phyloP scores from a whole-genome alignment of 1,139 yeast genomes.

The Pichia inconspicua region DNA sequence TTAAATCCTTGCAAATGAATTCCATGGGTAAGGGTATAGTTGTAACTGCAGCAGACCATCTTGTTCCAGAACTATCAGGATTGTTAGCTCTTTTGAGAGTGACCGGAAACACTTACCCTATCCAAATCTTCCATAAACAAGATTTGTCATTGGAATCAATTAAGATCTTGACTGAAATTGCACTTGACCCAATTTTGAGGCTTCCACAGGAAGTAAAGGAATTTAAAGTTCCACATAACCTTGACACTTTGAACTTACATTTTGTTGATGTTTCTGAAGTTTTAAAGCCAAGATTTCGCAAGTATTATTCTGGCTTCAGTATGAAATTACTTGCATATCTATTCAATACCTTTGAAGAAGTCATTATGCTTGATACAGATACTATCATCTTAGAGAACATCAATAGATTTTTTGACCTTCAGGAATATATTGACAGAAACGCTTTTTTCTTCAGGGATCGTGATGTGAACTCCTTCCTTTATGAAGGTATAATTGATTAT shows the following conservation, averaged over 20 bases:
- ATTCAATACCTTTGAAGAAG: conserved; percentile 44
- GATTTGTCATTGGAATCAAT: conserved; percentile 29
- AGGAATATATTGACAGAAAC: conserved; percentile 28
- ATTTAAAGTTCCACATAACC: conserved; percentile 14
- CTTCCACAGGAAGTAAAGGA: conserved; percentile 23
- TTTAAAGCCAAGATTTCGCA: conserved; percentile 27
- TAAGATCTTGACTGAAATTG: conserved; percentile 30
- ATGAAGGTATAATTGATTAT: conserved; percentile 42
- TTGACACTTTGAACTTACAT: conserved; percentile 36
- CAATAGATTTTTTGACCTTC: conserved; percentile 28
- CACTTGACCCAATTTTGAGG: conserved; percentile 27
- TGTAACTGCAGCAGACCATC: conserved; percentile 38
- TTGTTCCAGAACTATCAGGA: conserved; percentile 38
- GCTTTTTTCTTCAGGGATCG: conserved; percentile 38
- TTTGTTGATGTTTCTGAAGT: conserved; percentile 39
- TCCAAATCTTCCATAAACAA: conserved; percentile 46
- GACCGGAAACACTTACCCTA: conserved; percentile 40
- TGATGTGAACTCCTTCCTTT: conserved; percentile 27
- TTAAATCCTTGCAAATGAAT: conserved; percentile 32
- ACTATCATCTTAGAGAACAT: conserved; percentile 40
- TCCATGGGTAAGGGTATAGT: conserved; percentile 46
- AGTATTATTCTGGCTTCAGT: conserved; percentile 35
- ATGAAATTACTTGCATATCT: conserved; percentile 43
- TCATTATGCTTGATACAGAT: conserved; percentile 48
- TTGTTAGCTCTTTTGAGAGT: conserved; percentile 41